Conservation (phyloP, 169 alveolate species). For the Ichthyophthirius multifiliis region DNA sequence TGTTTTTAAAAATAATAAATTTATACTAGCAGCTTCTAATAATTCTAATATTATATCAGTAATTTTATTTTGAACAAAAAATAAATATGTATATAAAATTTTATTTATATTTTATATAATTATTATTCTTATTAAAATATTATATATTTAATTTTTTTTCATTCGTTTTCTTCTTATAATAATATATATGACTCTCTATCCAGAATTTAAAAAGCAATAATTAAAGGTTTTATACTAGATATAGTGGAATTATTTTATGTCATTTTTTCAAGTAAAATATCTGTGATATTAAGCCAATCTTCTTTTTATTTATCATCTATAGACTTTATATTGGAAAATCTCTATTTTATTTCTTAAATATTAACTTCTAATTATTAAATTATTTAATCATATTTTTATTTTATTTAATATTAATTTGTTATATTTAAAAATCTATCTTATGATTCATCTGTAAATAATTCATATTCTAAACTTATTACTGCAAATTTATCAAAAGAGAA, state of each 20-base stretch:
- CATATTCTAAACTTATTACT: constrained; percentile 28
- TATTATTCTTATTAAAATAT: neutral
- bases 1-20: neutral
- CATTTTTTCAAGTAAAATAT: neutral
- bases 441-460: constrained; percentile 28
- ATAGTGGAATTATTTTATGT: neutral
- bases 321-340: neutral
- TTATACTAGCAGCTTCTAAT: too few relatives aligned
- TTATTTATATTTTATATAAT: too few relatives aligned
- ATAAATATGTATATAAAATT: too few relatives aligned
- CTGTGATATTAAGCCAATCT: neutral
- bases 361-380: neutral
- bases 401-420: neutral
- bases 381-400: neutral
- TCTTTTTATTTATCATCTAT: neutral
- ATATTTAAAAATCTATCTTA: constrained; percentile 14
- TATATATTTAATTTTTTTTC: neutral
- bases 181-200: neutral
- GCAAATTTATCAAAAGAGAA: constrained; percentile 40
- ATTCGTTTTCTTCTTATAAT: neutral
- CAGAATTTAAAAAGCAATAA: neutral
- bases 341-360: neutral
- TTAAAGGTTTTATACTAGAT: neutral
- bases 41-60: too few relatives aligned
- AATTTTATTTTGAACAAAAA: too few relatives aligned